Percentiles rank a stretch among this genome's conserved stretches.
phyloP scores from a whole-genome alignment of 257 asterid genomes.

The Gentiana straminea region DNA sequence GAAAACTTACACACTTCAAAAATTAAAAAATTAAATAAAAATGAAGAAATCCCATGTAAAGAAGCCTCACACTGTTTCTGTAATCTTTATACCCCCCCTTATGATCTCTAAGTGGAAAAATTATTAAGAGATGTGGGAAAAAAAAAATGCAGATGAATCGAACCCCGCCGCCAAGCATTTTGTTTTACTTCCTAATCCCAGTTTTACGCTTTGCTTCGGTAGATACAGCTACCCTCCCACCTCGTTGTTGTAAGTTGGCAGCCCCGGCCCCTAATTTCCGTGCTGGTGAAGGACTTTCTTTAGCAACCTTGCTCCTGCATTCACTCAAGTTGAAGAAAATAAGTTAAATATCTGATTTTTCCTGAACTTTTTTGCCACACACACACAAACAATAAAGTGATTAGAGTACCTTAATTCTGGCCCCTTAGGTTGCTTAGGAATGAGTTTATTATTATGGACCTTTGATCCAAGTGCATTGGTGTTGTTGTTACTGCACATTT shows the following conservation, averaged over 20 bases:
- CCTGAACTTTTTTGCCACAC: not conserved
- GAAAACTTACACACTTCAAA: conserved; percentile 7
- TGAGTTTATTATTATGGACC: conserved; percentile 29
- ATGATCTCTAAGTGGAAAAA: not conserved
- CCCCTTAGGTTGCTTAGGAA: conserved; percentile 35
- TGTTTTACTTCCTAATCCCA: conserved; percentile 50
- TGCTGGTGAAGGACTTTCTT: conserved; percentile 55
- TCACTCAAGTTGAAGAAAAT: conserved; percentile 3
- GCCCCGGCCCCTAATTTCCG: conserved; percentile 39
- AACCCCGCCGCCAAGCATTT: not conserved
- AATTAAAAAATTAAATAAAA: not conserved
- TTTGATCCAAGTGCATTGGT: conserved; percentile 40
- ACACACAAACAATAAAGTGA: not conserved
- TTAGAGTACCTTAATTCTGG: conserved; percentile 55
- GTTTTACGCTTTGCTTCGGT: conserved; percentile 54
- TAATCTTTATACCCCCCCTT: conserved; percentile 15
- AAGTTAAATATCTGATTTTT: not conserved
- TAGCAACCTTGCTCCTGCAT: conserved; percentile 53
- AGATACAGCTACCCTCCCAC: conserved; percentile 33
- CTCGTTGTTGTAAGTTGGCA: conserved; percentile 36
- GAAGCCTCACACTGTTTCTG: conserved; percentile 19
- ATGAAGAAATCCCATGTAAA: conserved; percentile 13
- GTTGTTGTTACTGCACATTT: conserved; percentile 24
- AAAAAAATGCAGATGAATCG: conserved; percentile 5
- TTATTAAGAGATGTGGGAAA: conserved; percentile 18